Base-by-base conservation (phyloP, 202 grass and related monocot genomes). In the Schoenoplectus triqueter region DNA sequence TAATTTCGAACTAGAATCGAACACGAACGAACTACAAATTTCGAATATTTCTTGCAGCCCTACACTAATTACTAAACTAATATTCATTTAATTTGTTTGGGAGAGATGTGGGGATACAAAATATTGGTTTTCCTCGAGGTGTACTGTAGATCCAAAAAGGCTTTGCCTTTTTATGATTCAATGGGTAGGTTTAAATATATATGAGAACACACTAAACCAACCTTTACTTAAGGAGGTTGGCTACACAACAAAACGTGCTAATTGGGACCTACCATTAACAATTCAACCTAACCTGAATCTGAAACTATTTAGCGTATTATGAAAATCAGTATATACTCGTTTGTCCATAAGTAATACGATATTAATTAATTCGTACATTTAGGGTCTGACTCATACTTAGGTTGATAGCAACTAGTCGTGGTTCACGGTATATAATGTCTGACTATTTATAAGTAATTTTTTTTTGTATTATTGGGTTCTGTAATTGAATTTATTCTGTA, bases 211-310 rank as follows among this genome's bases (percentile, higher is more conserved):
- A 78, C 75, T 78, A 78, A 78, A 61, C 21, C 68, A n/a, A 78
- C 75, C 75, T 57, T 77, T 78, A 78, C 75, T 78, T 61, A 45
- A 78, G 55, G 54, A 78, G 54, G 75, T 78, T 60, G 54, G 54
- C 40, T 59, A 44, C 54, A 78, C 74, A 78, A 59, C 40, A 78
- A 60, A 60, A 60, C 31, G 75, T 78, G 75, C 75, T 18, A 18
- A 44, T 78, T 78, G 75, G 55, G 75, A 61, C 75, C 75, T 39
- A 78, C 75, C 75, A 78, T 78, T 78, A 78, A 78, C 75, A 56
- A 78, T 55, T 78, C 54, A 78, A 78, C 75, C 54, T 60, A 78
- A 78, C 75, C 54, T 60, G 52, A 78, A 78, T 78, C 54, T 78
- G 75, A 78, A 61, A 11, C 75, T 61, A 78, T 78, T 61, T 18